Percentiles rank a stretch among this genome's conserved stretches.
phyloP scores from a whole-genome alignment of 2,329 filamentous ascomycete genomes.

The Phyllosticta paracitricarpa region DNA sequence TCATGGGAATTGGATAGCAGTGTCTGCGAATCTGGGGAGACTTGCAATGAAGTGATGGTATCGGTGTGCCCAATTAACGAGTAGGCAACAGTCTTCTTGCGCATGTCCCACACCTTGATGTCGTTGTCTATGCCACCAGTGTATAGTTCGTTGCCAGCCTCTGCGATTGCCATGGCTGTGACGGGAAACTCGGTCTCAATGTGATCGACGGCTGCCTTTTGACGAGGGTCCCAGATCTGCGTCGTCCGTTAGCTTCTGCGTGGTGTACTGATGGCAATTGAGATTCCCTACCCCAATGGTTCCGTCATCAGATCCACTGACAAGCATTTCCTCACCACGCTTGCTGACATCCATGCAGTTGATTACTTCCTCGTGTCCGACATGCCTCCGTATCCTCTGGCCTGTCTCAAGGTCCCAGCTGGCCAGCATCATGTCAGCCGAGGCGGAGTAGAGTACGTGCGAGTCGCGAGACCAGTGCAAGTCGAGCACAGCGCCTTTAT shows the following conservation, averaged over 20 bases:
- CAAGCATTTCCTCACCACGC: conserved; percentile 78
- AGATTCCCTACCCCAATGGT: conserved; percentile 56
- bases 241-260: conserved; percentile 14
- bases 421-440: conserved; percentile 83
- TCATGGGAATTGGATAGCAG: conserved; percentile 90
- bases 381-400: conserved; percentile 80
- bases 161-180: conserved; percentile 81
- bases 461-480: conserved; percentile 96
- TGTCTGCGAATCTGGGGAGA: conserved; percentile 89
- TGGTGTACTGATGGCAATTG: neutral
- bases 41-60: conserved; percentile 76
- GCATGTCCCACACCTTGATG: conserved; percentile 92
- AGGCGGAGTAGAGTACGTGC: conserved; percentile 80
- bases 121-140: conserved; percentile 94
- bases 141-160: conserved; percentile 92
- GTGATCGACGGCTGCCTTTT: conserved; percentile 78
- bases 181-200: conserved; percentile 88
- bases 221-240: conserved; percentile 81
- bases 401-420: conserved; percentile 94
- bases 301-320: conserved; percentile 89
- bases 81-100: conserved; percentile 83
- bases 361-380: conserved; percentile 92
- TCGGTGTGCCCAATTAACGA: conserved; percentile 83
- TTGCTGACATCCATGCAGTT: conserved; percentile 83
- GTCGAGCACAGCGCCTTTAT: conserved; percentile 84